These are phyloP conservation scores for Warburgia ugandensis DNA, from an alignment of 164 flowering plant species.

Conservation along the genomic window DNA sequence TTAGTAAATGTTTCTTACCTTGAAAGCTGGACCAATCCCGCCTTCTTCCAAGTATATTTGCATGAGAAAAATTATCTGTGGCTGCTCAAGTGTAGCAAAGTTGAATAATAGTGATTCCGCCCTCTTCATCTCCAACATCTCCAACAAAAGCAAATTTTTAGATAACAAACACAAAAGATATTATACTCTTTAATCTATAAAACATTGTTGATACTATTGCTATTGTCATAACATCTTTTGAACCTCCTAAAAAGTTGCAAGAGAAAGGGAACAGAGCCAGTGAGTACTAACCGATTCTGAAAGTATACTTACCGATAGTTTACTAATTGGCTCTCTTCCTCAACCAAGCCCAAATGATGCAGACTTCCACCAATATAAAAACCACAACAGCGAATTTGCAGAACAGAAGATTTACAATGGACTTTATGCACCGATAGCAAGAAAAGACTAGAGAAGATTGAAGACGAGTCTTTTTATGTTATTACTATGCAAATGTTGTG, in stretches of 20 bases:
- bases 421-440: too few species aligned
- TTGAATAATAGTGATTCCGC: background rate
- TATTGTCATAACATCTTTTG: background rate
- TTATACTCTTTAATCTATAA: background rate
- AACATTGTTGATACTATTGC: background rate
- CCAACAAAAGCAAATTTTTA: background rate
- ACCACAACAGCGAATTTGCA: background rate
- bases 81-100: background rate
- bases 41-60: conserved; percentile 9
- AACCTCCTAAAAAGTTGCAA: too few species aligned
- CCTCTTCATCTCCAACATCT: background rate
- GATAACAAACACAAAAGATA: background rate
- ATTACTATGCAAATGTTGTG: too few species aligned
- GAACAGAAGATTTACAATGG: too few species aligned
- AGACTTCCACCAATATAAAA: background rate
- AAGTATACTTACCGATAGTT: background rate
- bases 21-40: conserved; percentile 6
- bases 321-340: background rate
- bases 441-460: too few species aligned
- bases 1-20: conserved; percentile 6
- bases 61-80: conserved; percentile 2
- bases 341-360: background rate
- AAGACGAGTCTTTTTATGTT: too few species aligned
- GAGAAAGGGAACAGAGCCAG: too few species aligned
- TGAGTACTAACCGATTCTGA: too few species aligned